Conservation (phyloP, 1,139 yeast genomes). For the Saccharomyces pastorianus region DNA sequence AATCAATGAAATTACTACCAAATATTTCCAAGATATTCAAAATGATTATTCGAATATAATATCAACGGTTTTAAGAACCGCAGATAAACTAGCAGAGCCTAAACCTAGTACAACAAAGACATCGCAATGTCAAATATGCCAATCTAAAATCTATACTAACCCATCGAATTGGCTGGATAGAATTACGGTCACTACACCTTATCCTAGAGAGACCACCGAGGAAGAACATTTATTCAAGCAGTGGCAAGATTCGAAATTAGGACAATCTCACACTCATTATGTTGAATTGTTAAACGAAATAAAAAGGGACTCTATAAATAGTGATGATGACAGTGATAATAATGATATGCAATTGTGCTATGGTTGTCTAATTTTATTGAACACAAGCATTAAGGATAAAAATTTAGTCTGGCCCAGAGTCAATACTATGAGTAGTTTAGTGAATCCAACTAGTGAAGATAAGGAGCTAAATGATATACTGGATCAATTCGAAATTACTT, state of each 20-base stretch:
- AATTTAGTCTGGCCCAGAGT: constrained; percentile 48
- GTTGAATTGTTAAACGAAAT: constrained; percentile 12
- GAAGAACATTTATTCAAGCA: constrained; percentile 37
- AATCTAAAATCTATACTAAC: constrained; percentile 42
- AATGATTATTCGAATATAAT: constrained; percentile 84
- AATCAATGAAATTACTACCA: constrained; percentile 66
- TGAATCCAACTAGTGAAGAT: constrained; percentile 13
- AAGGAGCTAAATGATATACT: constrained; percentile 35
- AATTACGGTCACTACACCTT: constrained; percentile 61
- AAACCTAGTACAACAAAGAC: constrained; percentile 10
- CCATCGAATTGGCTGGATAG: constrained; percentile 63
- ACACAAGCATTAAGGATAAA: constrained; percentile 36
- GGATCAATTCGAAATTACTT: constrained; percentile 44
- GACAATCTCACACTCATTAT: constrained; percentile 10
- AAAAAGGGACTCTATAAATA: constrained; percentile 3
- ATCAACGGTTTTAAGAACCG: constrained; percentile 87
- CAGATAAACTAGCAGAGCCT: constrained; percentile 65
- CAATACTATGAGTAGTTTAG: background rate
- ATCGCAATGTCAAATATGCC: constrained; percentile 45
- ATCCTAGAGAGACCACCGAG: constrained; percentile 42
- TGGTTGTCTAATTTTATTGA: constrained; percentile 64
- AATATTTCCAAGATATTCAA: constrained; percentile 69
- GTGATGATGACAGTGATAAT: constrained; percentile 8
- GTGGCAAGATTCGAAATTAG: constrained; percentile 28
- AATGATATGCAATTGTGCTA: constrained; percentile 46